These are phyloP conservation scores for Gossypium mustelinum DNA, from an alignment of 345 rosid species.

Conservation along the genomic window DNA sequence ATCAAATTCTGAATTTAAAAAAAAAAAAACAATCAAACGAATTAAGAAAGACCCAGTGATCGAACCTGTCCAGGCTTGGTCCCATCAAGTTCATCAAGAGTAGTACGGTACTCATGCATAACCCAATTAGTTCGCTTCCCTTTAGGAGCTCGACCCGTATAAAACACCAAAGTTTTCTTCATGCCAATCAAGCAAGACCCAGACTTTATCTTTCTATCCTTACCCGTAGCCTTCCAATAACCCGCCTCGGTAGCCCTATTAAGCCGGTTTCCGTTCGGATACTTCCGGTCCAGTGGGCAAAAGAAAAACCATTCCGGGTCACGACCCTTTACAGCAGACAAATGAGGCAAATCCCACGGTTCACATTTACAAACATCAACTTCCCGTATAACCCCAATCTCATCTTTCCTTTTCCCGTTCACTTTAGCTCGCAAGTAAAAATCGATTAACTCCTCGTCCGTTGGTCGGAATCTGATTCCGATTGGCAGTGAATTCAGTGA, in stretches of 20 bases:
- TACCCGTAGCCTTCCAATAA: constrained; percentile 96
- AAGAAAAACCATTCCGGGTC: constrained; percentile 96
- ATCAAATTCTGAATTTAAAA: no score
- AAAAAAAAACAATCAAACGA: background rate
- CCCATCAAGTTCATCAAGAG: constrained; percentile 59
- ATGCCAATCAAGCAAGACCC: constrained; percentile 57
- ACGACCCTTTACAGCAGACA: constrained; percentile 48
- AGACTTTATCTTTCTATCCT: constrained; percentile 67
- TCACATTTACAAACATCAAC: constrained; percentile 87
- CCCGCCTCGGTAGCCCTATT: constrained; percentile 79
- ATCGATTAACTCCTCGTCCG: constrained; percentile 77
- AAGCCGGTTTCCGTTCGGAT: constrained; percentile 71
- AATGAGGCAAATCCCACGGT: constrained; percentile 92
- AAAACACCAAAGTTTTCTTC: constrained; percentile 89
- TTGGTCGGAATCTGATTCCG: constrained; percentile 86
- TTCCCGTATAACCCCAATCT: constrained; percentile 60
- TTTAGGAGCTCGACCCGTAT: constrained; percentile 80
- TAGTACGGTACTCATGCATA: constrained; percentile 88
- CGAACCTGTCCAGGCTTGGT: constrained; percentile 83
- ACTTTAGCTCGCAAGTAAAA: constrained; percentile 67
- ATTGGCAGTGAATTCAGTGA: constrained; percentile 62
- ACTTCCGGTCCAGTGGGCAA: constrained; percentile 88
- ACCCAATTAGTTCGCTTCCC: constrained; percentile 81
- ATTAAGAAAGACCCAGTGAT: background rate
- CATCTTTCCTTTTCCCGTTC: constrained; percentile 54